Percentiles rank a stretch among this genome's conserved stretches.
These are phyloP conservation scores for Leptographium lundbergii DNA, from an alignment of 2,329 filamentous ascomycete species.

Conservation along the genomic window DNA sequence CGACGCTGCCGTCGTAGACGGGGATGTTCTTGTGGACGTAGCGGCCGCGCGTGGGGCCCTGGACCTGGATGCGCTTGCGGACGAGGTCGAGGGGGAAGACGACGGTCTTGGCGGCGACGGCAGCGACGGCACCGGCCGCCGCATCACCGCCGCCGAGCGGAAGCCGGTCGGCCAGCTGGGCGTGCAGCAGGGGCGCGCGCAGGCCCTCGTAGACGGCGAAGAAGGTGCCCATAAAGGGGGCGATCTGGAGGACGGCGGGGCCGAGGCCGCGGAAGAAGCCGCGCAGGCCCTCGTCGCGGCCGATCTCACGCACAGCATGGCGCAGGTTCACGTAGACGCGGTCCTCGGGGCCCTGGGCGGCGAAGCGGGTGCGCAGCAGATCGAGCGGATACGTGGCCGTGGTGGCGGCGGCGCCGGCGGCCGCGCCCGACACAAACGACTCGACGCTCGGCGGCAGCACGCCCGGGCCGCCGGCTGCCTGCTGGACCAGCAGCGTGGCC, in stretches of 20 bases:
- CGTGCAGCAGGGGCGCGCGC: conserved; percentile 35
- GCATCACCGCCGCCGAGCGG: conserved; percentile 74
- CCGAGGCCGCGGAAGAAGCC: conserved; percentile 85
- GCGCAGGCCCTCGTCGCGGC: conserved; percentile 54
- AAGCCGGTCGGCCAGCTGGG: conserved; percentile 17
- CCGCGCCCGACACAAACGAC: conserved; percentile 72
- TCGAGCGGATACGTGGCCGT: conserved; percentile 84
- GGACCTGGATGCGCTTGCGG: conserved; percentile 85
- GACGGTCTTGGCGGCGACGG: conserved; percentile 70
- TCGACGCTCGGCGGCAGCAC: conserved; percentile 54
- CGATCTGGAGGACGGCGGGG: conserved; percentile 74
- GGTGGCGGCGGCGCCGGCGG: conserved; percentile 72
- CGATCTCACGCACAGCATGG: conserved; percentile 60
- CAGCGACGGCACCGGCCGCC: conserved; percentile 66
- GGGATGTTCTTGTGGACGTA: conserved; percentile 87
- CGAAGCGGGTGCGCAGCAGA: conserved; percentile 84
- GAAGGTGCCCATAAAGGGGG: conserved; percentile 95
- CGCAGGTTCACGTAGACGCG: conserved; percentile 65
- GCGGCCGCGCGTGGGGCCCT: conserved; percentile 66
- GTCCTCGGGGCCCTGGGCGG: conserved; percentile 68
- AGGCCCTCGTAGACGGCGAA: conserved; percentile 80
- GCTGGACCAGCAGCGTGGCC: conserved; percentile 53
- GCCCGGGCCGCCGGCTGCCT: conserved; percentile 20
- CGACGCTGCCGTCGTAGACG: conserved; percentile 57
- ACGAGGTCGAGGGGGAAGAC: conserved; percentile 92